These are phyloP conservation scores for Anisodus acutangulus DNA, from an alignment of 257 asterid species.

Conservation along the genomic window DNA sequence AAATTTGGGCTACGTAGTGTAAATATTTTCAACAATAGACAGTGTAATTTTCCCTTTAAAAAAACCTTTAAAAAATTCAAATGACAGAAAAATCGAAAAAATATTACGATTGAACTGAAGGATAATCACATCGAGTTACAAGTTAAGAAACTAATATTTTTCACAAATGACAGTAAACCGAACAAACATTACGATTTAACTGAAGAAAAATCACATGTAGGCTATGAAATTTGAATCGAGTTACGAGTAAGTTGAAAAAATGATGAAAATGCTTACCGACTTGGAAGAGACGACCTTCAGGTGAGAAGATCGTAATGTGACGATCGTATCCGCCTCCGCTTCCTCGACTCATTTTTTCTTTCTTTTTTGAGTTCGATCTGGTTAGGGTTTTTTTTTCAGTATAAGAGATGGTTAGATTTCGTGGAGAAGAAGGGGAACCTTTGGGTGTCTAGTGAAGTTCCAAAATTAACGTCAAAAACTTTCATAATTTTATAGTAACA, in stretches of 20 bases:
- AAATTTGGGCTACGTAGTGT: not conserved
- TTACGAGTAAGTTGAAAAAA: not conserved
- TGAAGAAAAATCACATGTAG: no score
- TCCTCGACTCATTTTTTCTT: conserved; percentile 80
- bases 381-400: not conserved
- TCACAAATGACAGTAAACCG: no score
- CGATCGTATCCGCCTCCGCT: conserved; percentile 99
- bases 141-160: no score
- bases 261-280: conserved; percentile 47
- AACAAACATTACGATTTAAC: no score
- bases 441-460: not conserved
- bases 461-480: not conserved
- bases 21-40: no score
- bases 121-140: no score
- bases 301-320: conserved; percentile 98
- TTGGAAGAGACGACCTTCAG: conserved; percentile 98
- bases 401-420: not conserved
- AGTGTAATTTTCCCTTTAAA: not conserved
- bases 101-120: no score
- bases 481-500: not conserved
- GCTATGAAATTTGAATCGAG: no score
- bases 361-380: not conserved
- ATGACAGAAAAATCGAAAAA: no score
- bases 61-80: no score
- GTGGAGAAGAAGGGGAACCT: not conserved